phyloP scores from a whole-genome alignment of 176 grass and related monocot species.

The Dactylis glomerata region DNA sequence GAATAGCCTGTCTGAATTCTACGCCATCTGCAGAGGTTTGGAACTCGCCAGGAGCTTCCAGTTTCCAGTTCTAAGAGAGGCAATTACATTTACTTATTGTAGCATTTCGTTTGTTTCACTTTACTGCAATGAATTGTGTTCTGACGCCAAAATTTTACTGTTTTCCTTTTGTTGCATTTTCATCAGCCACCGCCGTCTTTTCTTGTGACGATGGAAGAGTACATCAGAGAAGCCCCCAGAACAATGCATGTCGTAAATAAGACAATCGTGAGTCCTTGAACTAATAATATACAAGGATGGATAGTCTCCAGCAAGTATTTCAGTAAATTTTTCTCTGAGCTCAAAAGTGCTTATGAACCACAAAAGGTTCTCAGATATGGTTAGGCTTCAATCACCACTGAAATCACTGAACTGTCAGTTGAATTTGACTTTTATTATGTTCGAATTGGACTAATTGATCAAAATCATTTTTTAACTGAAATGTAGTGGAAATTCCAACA shows the following conservation, averaged over 20 bases:
- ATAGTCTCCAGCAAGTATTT: background rate
- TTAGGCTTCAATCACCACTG: too few species aligned
- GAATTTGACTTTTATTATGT: too few species aligned
- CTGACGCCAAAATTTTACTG: conserved; percentile 8
- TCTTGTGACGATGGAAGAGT: conserved; percentile 88
- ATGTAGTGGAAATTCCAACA: background rate
- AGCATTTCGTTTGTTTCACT: background rate
- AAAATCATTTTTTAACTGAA: background rate
- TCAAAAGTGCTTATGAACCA: background rate
- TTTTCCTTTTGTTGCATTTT: conserved; percentile 5
- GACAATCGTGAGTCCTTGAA: conserved; percentile 54
- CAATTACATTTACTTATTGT: background rate
- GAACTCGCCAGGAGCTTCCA: conserved; percentile 78
- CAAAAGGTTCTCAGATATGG: background rate
- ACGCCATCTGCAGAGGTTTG: conserved; percentile 70
- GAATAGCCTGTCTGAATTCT: conserved; percentile 67
- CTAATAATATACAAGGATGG: background rate
- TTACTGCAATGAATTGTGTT: background rate
- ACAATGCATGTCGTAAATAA: conserved; percentile 38
- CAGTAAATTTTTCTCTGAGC: background rate
- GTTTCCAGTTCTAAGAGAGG: conserved; percentile 85
- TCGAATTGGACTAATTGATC: background rate
- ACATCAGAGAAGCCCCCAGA: conserved; percentile 79
- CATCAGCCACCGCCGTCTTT: conserved; percentile 66
- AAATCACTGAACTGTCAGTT: too few species aligned